Evolutionary conservation across 129 eudicot genomes (phyloP), one percentile per base, ranked within the genome.

Genomic region (Tanacetum coccineum): DNA sequence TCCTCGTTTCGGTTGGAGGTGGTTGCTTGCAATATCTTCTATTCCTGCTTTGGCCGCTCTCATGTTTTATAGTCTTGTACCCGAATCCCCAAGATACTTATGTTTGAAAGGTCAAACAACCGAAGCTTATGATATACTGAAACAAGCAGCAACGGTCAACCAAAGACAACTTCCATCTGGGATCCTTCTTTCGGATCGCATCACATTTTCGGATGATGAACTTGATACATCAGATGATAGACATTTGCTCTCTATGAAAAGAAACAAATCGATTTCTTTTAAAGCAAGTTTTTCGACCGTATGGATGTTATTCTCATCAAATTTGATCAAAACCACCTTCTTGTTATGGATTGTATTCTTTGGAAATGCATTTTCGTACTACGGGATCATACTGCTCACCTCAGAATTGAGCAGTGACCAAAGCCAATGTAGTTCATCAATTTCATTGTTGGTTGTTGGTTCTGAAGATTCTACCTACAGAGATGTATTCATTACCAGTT

Each of bases 1-100:
- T 86, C 96, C 96, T 11, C 67, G 78, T 52, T 63, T 82, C 50
- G 91, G 91, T 55, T 88, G 96, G 96, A 88, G 96, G 73, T 88
- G 91, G 96, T 78, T 82, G 67, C 81, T 88, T 15, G 91, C 81
- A 66, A 47, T 88, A 70, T 88, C 95, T 50, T 82, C 90, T 10
- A 12, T 85, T 70, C 95, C 95, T 30, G 70, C 85, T 62, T 79
- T 81, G 62, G 79, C 72, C 18, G 77, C 94, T 59, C 83, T 85
- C 42, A 7, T 71, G 68, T 82, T 88, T 39, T 85, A 69, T 52
- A 52, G 63, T 28, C 61, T 82, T 21, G 71, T 81, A 25, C 81
- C 81, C 0, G 91, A 88, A 62, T 82, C 96, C 49, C 91, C 96
- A 22, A 88, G 91, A 73, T 85, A 82, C 68, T 68, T 88, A 67